Base-by-base conservation (phyloP, 2,329 filamentous ascomycete genomes). In the Emergomyces orientalis region DNA sequence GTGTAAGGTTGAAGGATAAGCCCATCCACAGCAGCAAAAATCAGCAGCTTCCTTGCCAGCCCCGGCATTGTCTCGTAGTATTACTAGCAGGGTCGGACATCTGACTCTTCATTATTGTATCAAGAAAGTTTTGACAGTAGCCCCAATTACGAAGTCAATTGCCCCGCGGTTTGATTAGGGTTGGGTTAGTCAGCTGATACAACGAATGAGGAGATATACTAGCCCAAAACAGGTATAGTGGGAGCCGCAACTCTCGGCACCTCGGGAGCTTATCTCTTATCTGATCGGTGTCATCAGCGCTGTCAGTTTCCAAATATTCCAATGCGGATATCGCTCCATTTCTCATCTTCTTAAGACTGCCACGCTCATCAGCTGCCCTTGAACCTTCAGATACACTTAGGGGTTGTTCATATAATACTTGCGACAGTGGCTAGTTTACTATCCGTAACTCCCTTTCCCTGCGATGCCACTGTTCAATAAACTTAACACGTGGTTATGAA, bases 11-110 rank as follows among this genome's bases (percentile, higher is more conserved):
- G 90, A 54, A 97, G 82, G 66, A 96, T 80, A 60, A 97, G 81
- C 63, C 91, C 91, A 71, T 97, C 91, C 61, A 88, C 84, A 32
- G 90, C 86, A 62, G 91, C 90, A 75, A 88, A 88, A 68, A 96
- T 85, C 67, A 91, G 73, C 62, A 96, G 78, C 77, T 94, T 95
- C 73, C 89, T 88, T 64, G 89, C 86, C 65, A 96, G 79, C 67
- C 84, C 82, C 62, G 90, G 87, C 91, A 95, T 94, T 61, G 59
- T 73, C 62, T 41, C 32, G 51, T 55, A 27, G 57, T 22, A 25
- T 58, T 49, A 13, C 25, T 39, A 47, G 59, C 19, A 32, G 25
- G 45, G n/a, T 32, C 27, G 13, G 25, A 11, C 9, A 45, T 45
- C 27, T 4, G 39, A 34, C 25, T n/a, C 41, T 34, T 59, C 41